Evolutionary conservation across 371 early-diverging fungal genomes (phyloP), one percentile per base, ranked within the genome.

Genomic region (Cokeromyces recurvatus): DNA sequence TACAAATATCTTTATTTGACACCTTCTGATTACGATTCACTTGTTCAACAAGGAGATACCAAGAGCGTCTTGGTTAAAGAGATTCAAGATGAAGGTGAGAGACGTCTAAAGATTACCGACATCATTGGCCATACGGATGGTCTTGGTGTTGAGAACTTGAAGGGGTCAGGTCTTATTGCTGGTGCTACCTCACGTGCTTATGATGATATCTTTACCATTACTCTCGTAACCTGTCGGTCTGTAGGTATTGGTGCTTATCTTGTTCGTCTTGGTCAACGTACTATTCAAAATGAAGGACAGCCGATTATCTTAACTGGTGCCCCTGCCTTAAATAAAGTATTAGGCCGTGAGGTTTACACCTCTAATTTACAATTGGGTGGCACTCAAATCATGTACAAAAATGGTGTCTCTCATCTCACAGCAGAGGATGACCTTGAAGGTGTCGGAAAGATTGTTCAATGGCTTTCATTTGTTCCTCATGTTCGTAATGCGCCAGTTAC

Each of bases 191-290:
- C 91, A 29, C 79, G 84, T 48, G 97, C 98, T 4, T 98, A 99
- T 71, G 86, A 95, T 32, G 92, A 94, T 52, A 95, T 96, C 59
- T 97, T 99, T 64, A 99, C 99, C 19, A 74, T 95, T 29, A 96
- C 97, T 8, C 75, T 98, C 46, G 99, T 98, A 17, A 95, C 98
- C 3, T 95, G 98, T 66, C 87, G 98, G 44, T 94, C 95, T 32
- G 99, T 99, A 31, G 97, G 96, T 71, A 99, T 99, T 57, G 99
- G 99, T 64, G 99, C 99, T 17, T 99, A 99, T 77, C 82, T 99
- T 48, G 97, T 95, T 44, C 94, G 97, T 55, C 86, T 99, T 58
- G 98, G 98, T 47, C 95, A 97, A 67, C 89, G 99, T 53, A 84
- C 94, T 31, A 84, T 99, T 44, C 98, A 98, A 73, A 96, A 95